Conservation (phyloP, 495 filamentous ascomycete genomes). For the Hypomontagnella monticulosa region DNA sequence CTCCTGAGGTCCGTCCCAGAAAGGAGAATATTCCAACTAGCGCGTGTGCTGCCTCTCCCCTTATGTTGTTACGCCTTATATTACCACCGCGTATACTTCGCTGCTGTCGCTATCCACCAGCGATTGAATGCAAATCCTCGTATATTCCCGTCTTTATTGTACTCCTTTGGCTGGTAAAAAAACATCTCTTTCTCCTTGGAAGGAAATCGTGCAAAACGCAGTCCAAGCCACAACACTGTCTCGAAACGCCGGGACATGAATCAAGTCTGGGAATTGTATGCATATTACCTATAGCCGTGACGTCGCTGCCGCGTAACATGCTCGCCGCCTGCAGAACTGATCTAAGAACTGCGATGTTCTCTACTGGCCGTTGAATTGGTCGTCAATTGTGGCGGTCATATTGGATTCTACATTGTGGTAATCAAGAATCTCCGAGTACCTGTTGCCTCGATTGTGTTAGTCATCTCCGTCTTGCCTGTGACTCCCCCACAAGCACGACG, state of each 20-base stretch:
- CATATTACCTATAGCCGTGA: conserved; percentile 28
- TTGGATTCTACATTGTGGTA: conserved; percentile 92
- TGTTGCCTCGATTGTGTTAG: conserved; percentile 53
- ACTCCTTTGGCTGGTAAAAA: conserved; percentile 27
- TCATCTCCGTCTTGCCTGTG: conserved; percentile 17
- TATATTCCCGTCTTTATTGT: conserved; percentile 35
- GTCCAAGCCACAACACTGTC: conserved; percentile 41
- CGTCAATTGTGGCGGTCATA: conserved; percentile 45
- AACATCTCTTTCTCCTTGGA: conserved; percentile 14
- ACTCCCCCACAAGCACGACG: conserved; percentile 25
- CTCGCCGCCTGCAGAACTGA: conserved; percentile 30
- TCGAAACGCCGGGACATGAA: conserved; percentile 45
- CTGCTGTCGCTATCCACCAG: conserved; percentile 20
- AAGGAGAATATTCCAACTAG: conserved; percentile 23
- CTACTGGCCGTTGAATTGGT: conserved; percentile 54
- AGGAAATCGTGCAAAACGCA: conserved; percentile 30
- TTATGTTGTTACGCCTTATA: conserved; percentile 41
- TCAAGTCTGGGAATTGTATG: conserved; percentile 31
- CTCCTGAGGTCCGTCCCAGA: not conserved
- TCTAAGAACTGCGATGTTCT: conserved; percentile 29
- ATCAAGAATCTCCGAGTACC: conserved; percentile 99
- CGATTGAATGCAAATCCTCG: conserved; percentile 34
- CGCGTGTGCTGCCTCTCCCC: conserved; percentile 9
- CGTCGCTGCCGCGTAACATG: conserved; percentile 39
- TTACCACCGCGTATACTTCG: conserved; percentile 31